phyloP scores from a whole-genome alignment of 1,284 basidiomycete genomes.

The Rhodofomes roseus region DNA sequence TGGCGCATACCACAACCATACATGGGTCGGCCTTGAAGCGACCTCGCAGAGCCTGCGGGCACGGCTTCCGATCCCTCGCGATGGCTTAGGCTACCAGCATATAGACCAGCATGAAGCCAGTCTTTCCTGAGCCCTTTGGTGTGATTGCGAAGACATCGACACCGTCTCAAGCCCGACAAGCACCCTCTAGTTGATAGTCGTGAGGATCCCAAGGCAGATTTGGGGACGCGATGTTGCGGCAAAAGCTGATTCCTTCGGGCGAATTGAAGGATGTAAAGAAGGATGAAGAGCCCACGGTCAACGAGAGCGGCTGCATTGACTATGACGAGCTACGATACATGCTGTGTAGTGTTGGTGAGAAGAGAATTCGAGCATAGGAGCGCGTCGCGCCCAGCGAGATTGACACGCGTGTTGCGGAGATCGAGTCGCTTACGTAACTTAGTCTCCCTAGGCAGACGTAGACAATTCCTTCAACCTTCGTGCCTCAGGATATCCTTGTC shows the following conservation, averaged over 20 bases:
- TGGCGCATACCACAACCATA: background rate
- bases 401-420: background rate
- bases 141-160: slow-evolving; percentile 19
- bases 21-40: background rate
- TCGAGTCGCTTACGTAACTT: background rate
- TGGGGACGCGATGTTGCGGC: background rate
- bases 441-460: too few relatives aligned
- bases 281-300: background rate
- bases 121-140: slow-evolving; percentile 18
- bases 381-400: background rate
- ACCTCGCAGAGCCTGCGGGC: background rate
- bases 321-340: background rate
- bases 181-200: slow-evolving; percentile 22
- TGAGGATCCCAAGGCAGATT: slow-evolving; percentile 11
- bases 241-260: background rate
- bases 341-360: background rate
- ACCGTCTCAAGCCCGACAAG: slow-evolving; percentile 17
- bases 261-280: background rate
- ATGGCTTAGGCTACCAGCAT: background rate
- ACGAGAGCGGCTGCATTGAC: background rate
- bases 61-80: background rate
- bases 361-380: background rate
- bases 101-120: slow-evolving; percentile 9
- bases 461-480: too few relatives aligned
- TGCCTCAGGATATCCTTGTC: too few relatives aligned